phyloP scores from a whole-genome alignment of 208 protist genomes.

The Leishmania tropica region DNA sequence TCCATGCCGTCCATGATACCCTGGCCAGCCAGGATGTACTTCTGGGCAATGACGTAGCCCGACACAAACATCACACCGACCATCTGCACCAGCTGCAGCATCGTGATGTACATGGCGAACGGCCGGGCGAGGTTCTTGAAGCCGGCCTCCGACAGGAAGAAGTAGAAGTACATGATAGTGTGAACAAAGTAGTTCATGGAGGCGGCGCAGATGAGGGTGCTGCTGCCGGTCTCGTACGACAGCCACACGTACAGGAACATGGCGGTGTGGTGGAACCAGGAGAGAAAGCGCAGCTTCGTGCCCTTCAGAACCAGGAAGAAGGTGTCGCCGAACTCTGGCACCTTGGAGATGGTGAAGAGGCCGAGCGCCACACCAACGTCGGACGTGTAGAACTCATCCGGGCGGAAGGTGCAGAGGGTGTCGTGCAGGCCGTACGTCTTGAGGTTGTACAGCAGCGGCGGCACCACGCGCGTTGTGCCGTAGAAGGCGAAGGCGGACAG shows the following conservation, averaged over 20 bases:
- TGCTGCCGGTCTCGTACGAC: slow-evolving; percentile 60
- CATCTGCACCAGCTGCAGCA: slow-evolving; percentile 92
- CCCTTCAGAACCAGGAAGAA: slow-evolving; percentile 75
- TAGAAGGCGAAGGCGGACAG: slow-evolving; percentile 85
- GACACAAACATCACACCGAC: slow-evolving; percentile 56
- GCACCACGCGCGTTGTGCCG: slow-evolving; percentile 65
- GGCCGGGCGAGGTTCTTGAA: slow-evolving; percentile 61
- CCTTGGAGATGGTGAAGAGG: slow-evolving; percentile 84
- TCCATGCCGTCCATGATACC: slow-evolving; percentile 28
- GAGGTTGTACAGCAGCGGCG: slow-evolving; percentile 40
- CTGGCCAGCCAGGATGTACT: slow-evolving; percentile 32
- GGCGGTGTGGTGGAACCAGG: slow-evolving; percentile 93
- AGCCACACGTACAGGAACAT: slow-evolving; percentile 92
- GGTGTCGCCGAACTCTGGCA: slow-evolving; percentile 87
- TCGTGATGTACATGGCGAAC: slow-evolving; percentile 85
- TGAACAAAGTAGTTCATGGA: slow-evolving; percentile 95
- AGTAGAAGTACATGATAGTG: slow-evolving; percentile 96
- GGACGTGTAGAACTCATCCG: slow-evolving; percentile 58
- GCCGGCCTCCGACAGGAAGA: slow-evolving; percentile 70
- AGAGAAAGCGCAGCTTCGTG: slow-evolving; percentile 83
- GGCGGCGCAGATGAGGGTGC: slow-evolving; percentile 76
- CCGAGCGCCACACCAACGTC: slow-evolving; percentile 68
- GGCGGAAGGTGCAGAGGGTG: slow-evolving; percentile 68
- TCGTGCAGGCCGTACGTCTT: slow-evolving; percentile 56
- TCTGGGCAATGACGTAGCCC: slow-evolving; percentile 41